A percentile compares a stretch with the other conserved stretches of the same genome.
Conservation (phyloP, 176 grass and related monocot genomes). For the Carex parvula region DNA sequence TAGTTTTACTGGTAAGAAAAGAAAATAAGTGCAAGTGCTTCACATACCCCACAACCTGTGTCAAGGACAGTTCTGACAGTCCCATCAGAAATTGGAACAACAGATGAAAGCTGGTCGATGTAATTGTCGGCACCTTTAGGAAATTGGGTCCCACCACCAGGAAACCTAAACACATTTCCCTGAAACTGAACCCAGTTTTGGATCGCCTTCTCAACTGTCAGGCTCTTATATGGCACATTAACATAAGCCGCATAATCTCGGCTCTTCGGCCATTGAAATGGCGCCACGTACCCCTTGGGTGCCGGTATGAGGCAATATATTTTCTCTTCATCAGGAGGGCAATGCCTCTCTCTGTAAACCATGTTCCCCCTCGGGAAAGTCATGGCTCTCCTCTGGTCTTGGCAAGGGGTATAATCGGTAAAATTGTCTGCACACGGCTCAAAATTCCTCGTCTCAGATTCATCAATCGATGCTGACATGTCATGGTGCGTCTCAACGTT, state of each 20-base stretch:
- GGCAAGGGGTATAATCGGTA: constrained; percentile 90
- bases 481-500: constrained; percentile 62
- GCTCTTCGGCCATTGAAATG: constrained; percentile 87
- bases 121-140: constrained; percentile 73
- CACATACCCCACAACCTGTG: constrained; percentile 78
- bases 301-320: constrained; percentile 69
- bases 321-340: constrained; percentile 57
- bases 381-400: constrained; percentile 84
- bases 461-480: neutral
- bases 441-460: constrained; percentile 17
- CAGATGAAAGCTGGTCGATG: constrained; percentile 64
- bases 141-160: constrained; percentile 90
- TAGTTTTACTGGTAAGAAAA: neutral
- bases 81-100: constrained; percentile 62
- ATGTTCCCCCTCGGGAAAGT: constrained; percentile 69
- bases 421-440: constrained; percentile 46
- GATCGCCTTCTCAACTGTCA: constrained; percentile 93
- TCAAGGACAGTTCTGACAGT: constrained; percentile 77
- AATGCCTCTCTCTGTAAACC: constrained; percentile 91
- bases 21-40: neutral
- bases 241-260: constrained; percentile 78
- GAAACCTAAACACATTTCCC: constrained; percentile 66
- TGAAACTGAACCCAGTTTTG: constrained; percentile 92
- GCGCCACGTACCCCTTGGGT: constrained; percentile 65
- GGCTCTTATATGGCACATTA: constrained; percentile 90